These are phyloP conservation scores for Podaxis sp. DNA, from an alignment of 768 basidiomycete species.

Conservation along the genomic window DNA sequence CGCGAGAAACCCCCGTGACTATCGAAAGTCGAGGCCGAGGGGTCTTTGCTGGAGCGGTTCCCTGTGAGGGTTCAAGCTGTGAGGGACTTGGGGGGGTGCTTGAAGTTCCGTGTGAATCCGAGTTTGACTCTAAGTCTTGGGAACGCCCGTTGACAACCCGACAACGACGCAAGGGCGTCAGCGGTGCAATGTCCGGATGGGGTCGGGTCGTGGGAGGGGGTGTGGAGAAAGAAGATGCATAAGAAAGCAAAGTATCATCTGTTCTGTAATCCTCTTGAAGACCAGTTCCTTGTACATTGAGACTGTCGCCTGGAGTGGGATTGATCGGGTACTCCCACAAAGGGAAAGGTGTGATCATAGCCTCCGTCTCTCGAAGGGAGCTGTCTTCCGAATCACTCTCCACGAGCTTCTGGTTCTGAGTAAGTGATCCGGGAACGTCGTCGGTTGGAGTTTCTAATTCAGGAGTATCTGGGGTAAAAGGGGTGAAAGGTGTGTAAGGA, in stretches of 20 bases:
- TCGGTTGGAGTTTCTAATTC: conserved; percentile 9
- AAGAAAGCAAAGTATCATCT: background rate
- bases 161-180: background rate
- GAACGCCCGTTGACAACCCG: background rate
- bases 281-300: background rate
- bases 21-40: conserved; percentile 7
- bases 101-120: background rate
- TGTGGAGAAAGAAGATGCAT: background rate
- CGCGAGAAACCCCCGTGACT: background rate
- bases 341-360: conserved; percentile 7
- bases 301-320: background rate
- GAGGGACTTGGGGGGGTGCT: background rate
- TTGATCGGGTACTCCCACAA: conserved; percentile 4
- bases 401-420: background rate
- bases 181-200: background rate
- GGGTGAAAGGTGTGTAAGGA: conserved; percentile 8
- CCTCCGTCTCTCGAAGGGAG: background rate
- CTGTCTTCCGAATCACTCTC: background rate
- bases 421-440: conserved; percentile 1
- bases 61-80: background rate
- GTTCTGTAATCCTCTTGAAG: background rate
- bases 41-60: background rate
- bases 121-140: background rate
- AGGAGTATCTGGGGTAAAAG: conserved; percentile 5
- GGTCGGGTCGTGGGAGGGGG: background rate